These are phyloP conservation scores for Chaetomium tenue DNA, from an alignment of 495 filamentous ascomycete genomes.

Conservation along the genomic window DNA sequence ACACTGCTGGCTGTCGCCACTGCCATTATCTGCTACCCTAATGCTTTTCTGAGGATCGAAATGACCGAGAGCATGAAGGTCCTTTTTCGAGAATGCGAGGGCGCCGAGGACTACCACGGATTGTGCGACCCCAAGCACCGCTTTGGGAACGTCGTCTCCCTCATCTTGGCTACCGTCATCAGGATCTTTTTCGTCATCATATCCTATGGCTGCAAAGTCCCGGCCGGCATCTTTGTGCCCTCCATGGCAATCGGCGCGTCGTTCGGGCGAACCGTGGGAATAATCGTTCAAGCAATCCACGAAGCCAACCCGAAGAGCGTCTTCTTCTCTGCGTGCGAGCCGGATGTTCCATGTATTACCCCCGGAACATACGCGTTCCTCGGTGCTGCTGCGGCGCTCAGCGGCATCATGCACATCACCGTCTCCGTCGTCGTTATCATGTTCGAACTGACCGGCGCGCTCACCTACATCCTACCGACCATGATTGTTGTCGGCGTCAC, in stretches of 20 bases:
- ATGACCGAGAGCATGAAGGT: constrained; percentile 99
- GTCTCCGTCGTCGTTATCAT: constrained; percentile 97
- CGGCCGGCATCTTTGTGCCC: constrained; percentile 94
- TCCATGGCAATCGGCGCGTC: constrained; percentile 97
- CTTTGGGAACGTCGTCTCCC: constrained; percentile 75
- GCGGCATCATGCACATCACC: constrained; percentile 96
- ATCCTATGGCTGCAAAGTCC: constrained; percentile 97
- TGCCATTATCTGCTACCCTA: constrained; percentile 90
- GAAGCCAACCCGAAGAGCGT: constrained; percentile 74
- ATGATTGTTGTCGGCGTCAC: constrained; percentile 99
- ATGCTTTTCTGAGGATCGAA: constrained; percentile 93
- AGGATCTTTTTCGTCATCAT: constrained; percentile 87
- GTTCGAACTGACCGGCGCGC: constrained; percentile 93
- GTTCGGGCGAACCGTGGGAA: constrained; percentile 91
- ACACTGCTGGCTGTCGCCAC: constrained; percentile 79
- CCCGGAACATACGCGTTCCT: constrained; percentile 95
- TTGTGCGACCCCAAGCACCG: constrained; percentile 80
- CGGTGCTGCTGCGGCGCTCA: constrained; percentile 90
- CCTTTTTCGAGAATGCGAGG: constrained; percentile 92
- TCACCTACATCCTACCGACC: constrained; percentile 94
- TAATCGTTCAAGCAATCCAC: constrained; percentile 85
- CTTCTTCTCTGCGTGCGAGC: constrained; percentile 84
- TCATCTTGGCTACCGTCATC: constrained; percentile 76
- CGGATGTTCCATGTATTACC: constrained; percentile 94
- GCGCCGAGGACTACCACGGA: constrained; percentile 84